Percentiles rank a stretch among this genome's conserved stretches.
Conservation (phyloP, 2,329 filamentous ascomycete genomes). For the Fusarium mundagurra region DNA sequence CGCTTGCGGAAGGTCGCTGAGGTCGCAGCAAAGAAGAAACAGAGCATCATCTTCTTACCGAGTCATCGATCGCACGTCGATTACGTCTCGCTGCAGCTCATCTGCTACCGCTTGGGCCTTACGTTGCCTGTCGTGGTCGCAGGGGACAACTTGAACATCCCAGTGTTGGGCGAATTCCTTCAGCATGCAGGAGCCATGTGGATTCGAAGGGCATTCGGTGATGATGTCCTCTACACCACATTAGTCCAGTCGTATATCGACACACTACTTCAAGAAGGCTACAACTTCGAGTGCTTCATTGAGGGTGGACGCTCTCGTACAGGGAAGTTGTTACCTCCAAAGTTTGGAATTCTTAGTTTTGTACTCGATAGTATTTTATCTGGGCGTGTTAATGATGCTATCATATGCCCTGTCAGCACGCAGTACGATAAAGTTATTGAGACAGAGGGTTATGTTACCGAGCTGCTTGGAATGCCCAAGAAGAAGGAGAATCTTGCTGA, state of each 20-base stretch:
- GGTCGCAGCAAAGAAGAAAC: slow-evolving; percentile 84
- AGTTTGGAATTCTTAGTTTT: slow-evolving; percentile 94
- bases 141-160: slow-evolving; percentile 96
- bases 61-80: slow-evolving; percentile 96
- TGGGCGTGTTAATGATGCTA: slow-evolving; percentile 86
- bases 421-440: slow-evolving; percentile 99
- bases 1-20: slow-evolving; percentile 84
- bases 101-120: slow-evolving; percentile 92
- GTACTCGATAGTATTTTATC: slow-evolving; percentile 90
- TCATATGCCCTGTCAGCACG: slow-evolving; percentile 94
- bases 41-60: slow-evolving; percentile 94
- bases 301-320: slow-evolving; percentile 94
- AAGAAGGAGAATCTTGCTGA: slow-evolving; percentile 92
- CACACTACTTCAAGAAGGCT: slow-evolving; percentile 87
- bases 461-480: slow-evolving; percentile 93
- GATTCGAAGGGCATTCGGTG: slow-evolving; percentile 91
- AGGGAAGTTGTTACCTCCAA: slow-evolving; percentile 91
- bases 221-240: slow-evolving; percentile 88
- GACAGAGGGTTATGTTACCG: slow-evolving; percentile 94
- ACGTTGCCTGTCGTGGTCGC: slow-evolving; percentile 91
- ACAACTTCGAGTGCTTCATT: slow-evolving; percentile 97
- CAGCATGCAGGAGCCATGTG: slow-evolving; percentile 98
- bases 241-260: slow-evolving; percentile 98
- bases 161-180: slow-evolving; percentile 86
- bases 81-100: slow-evolving; percentile 93